A percentile compares a stretch with the other conserved stretches of the same genome.
Conservation (phyloP, 768 basidiomycete species). For the Artomyces pyxidatus region DNA sequence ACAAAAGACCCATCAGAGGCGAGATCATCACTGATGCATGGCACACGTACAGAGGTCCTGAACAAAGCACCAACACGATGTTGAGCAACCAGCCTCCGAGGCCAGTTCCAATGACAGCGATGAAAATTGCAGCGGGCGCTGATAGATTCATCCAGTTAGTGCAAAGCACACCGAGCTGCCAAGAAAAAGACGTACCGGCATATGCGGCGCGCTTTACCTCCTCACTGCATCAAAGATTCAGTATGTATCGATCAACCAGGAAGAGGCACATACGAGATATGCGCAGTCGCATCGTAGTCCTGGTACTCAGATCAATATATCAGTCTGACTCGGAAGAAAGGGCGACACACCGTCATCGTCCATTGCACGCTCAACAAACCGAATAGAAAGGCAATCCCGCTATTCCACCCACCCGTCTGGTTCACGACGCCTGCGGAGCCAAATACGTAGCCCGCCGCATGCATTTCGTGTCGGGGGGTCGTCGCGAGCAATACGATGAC, state of each 20-base stretch:
- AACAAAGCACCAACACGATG: conserved; percentile 80
- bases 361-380: conserved; percentile 83
- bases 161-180: conserved; percentile 1
- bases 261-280: conserved; percentile 55
- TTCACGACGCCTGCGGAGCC: conserved; percentile 68
- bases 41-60: conserved; percentile 55
- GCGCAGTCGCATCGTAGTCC: conserved; percentile 78
- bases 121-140: conserved; percentile 55
- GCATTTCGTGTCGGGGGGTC: conserved; percentile 70
- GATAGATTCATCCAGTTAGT: background rate
- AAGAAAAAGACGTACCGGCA: conserved; percentile 34
- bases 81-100: conserved; percentile 82
- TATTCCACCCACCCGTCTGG: conserved; percentile 71
- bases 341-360: conserved; percentile 59
- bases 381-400: conserved; percentile 76
- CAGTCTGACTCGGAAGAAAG: background rate
- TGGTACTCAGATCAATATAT: conserved; percentile 19
- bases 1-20: conserved; percentile 6
- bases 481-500: conserved; percentile 77
- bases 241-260: background rate
- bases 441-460: conserved; percentile 73
- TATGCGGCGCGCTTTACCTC: conserved; percentile 76
- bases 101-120: conserved; percentile 68
- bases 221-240: conserved; percentile 35
- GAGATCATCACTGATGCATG: background rate